Conservation (phyloP, 2,329 filamentous ascomycete genomes). For the Alternaria sp. region DNA sequence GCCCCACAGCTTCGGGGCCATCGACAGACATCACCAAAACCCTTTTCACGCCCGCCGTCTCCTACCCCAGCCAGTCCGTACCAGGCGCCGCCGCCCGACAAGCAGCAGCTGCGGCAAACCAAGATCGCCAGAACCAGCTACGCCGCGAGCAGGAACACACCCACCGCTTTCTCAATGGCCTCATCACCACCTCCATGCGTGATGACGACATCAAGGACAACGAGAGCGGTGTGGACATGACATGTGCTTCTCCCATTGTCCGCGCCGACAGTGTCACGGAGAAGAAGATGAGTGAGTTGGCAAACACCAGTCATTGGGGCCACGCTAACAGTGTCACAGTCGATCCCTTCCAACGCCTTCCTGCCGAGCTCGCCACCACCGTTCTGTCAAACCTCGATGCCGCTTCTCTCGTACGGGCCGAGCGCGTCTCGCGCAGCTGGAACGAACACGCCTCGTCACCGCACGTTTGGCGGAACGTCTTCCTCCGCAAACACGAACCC, state of each 20-base stretch:
- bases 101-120: constrained; percentile 45
- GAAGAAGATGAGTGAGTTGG: constrained; percentile 44
- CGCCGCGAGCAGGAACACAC: constrained; percentile 44
- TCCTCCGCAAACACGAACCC: constrained; percentile 61
- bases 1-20: constrained; percentile 37
- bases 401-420: constrained; percentile 60
- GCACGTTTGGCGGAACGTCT: constrained; percentile 69
- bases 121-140: constrained; percentile 36
- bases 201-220: constrained; percentile 45
- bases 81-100: constrained; percentile 43
- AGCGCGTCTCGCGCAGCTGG: constrained; percentile 65
- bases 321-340: constrained; percentile 23
- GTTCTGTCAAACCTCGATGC: constrained; percentile 67
- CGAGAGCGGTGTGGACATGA: constrained; percentile 49
- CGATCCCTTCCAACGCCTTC: constrained; percentile 63
- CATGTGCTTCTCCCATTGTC: constrained; percentile 41
- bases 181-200: constrained; percentile 14
- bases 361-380: constrained; percentile 64
- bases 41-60: constrained; percentile 26
- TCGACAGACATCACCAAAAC: constrained; percentile 25
- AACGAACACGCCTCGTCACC: constrained; percentile 60
- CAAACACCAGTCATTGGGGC: neutral
- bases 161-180: constrained; percentile 39
- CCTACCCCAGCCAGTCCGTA: constrained; percentile 19
- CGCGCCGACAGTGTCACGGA: constrained; percentile 41